Percentiles rank a stretch among this genome's conserved stretches.
Conservation (phyloP, 192 early-diverging fungal species). For the Rhizoclosmatium sp. region DNA sequence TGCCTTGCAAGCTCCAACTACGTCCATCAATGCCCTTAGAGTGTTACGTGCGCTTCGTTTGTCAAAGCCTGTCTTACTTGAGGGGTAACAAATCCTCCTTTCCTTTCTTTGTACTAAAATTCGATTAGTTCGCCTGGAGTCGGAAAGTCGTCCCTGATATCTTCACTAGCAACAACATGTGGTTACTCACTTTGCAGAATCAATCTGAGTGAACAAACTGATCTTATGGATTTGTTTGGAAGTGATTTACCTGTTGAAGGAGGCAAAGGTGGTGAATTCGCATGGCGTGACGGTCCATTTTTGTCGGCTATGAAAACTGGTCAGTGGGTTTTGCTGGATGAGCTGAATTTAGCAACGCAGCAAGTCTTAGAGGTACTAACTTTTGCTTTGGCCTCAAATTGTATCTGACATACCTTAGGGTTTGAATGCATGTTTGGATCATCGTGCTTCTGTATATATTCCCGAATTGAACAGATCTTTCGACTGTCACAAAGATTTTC, state of each 20-base stretch:
- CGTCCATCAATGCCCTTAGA: slow-evolving; percentile 82
- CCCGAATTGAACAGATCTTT: slow-evolving; percentile 94
- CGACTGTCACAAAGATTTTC: slow-evolving; percentile 77
- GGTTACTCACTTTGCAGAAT: slow-evolving; percentile 90
- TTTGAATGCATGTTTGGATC: slow-evolving; percentile 97
- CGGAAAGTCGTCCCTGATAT: slow-evolving; percentile 92
- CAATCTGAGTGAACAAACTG: slow-evolving; percentile 98
- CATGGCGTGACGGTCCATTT: slow-evolving; percentile 98
- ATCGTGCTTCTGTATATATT: slow-evolving; percentile 94
- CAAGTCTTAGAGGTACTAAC: slow-evolving; percentile 85
- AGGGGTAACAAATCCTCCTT: slow-evolving; percentile 63
- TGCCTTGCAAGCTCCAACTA: slow-evolving; percentile 90
- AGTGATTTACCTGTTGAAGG: slow-evolving; percentile 96
- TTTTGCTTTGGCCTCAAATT: slow-evolving; percentile 66
- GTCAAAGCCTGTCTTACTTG: slow-evolving; percentile 89
- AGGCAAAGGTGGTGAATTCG: slow-evolving; percentile 84
- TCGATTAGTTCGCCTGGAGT: slow-evolving; percentile 82
- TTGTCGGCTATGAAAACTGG: slow-evolving; percentile 94
- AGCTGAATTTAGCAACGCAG: slow-evolving; percentile 98
- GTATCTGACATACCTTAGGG: slow-evolving; percentile 53
- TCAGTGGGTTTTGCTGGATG: slow-evolving; percentile 97
- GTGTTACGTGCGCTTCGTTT: slow-evolving; percentile 91
- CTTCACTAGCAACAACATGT: slow-evolving; percentile 80
- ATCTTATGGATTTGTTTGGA: slow-evolving; percentile 98
- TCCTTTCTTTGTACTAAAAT: not conserved